phyloP scores from a whole-genome alignment of 306 rosid species.

The Aeschynomene evenia region DNA sequence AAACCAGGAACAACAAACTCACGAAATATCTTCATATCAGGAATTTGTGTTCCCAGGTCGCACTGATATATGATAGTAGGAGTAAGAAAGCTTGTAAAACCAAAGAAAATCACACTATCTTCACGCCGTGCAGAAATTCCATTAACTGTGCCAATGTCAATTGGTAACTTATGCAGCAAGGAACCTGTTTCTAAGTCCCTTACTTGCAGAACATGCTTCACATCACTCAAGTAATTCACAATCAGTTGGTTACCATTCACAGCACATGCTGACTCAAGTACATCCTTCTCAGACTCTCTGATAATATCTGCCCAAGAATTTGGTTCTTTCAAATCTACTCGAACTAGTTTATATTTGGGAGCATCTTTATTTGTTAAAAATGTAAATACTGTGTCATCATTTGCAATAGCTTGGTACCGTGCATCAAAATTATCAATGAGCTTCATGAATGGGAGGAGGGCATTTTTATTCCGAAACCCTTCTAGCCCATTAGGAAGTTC shows the following conservation, averaged over 20 bases:
- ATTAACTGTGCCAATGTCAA: constrained; percentile 80
- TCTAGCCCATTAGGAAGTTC: constrained; percentile 67
- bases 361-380: constrained; percentile 88
- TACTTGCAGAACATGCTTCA: constrained; percentile 75
- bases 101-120: constrained; percentile 62
- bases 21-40: constrained; percentile 78
- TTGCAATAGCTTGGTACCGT: constrained; percentile 60
- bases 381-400: constrained; percentile 79
- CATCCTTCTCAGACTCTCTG: constrained; percentile 75
- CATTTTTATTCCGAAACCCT: constrained; percentile 57
- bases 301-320: constrained; percentile 71
- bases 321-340: constrained; percentile 80
- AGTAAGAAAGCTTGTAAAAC: constrained; percentile 79
- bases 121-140: constrained; percentile 77
- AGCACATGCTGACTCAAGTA: constrained; percentile 74
- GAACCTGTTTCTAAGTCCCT: constrained; percentile 85
- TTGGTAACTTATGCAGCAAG: constrained; percentile 71
- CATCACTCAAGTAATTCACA: constrained; percentile 88
- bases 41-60: constrained; percentile 54
- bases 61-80: constrained; percentile 88
- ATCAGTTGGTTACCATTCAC: constrained; percentile 76
- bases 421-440: constrained; percentile 77
- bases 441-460: constrained; percentile 71
- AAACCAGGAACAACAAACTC: constrained; percentile 78
- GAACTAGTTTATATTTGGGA: constrained; percentile 78